Evolutionary conservation across 169 alveolate genomes (phyloP).

Genomic region (Plasmodium knowlesi): DNA sequence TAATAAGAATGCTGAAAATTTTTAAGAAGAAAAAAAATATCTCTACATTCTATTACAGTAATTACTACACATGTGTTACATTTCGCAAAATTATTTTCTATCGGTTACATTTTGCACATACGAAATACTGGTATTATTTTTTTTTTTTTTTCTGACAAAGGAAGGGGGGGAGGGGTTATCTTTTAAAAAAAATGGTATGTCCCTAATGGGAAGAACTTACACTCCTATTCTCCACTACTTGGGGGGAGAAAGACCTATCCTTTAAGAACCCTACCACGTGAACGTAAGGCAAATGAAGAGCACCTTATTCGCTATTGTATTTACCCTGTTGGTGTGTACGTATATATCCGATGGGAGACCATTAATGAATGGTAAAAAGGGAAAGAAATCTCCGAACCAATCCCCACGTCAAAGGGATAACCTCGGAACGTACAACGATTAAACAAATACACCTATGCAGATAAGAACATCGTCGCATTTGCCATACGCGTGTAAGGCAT

Average conservation of each 20-base stretch:
- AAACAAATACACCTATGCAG: not conserved
- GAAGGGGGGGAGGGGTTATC: not conserved
- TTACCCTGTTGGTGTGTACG: not conserved
- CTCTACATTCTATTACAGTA: not conserved
- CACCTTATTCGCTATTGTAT: not conserved
- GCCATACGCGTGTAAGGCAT: not conserved
- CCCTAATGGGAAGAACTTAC: not conserved
- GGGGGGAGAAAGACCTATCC: not conserved
- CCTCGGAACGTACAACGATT: not conserved
- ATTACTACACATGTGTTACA: not conserved
- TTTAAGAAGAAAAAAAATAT: not conserved
- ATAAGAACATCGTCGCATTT: not conserved
- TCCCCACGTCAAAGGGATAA: not conserved
- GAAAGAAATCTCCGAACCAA: not conserved
- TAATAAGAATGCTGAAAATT: not conserved
- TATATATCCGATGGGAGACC: not conserved
- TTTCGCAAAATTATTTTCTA: not conserved
- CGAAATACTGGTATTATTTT: not conserved
- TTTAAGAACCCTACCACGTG: not conserved
- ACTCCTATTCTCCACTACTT: not conserved
- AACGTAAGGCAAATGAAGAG: not conserved
- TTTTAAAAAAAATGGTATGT: not conserved
- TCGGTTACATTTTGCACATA: not conserved
- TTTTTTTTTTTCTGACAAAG: no score
- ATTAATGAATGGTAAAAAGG: not conserved